Base-by-base conservation (phyloP, 179 eudicot species). In the Beta macrorhiza region DNA sequence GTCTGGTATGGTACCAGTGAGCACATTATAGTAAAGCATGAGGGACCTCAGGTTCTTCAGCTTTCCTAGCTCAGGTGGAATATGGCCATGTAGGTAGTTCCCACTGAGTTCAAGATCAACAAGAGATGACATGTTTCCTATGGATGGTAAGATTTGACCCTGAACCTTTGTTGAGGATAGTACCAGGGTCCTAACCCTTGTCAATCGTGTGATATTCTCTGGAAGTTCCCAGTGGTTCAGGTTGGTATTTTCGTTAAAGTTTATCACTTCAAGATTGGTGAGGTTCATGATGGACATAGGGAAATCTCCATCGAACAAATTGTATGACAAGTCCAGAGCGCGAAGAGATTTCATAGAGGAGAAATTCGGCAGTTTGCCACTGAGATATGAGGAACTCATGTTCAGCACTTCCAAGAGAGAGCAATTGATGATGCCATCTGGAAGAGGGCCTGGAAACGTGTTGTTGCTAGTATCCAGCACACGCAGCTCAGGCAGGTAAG, bases 31-130 rank as follows among this genome's bases (percentile, higher is more conserved):
- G 75, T 93, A 95, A 82, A 95, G 97, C 92, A 90, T 91, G 74
- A 95, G 91, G 67, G 77, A 78, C 58, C 62, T 82, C 83, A 95
- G 81, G 73, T 91, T 92, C 81, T 89, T 89, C 72, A 95, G 85
- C 86, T 62, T 81, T n/a, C 93, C 96, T 19, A 95, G 82, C 88
- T 92, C 94, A 9, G 83, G 75, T 3, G 99, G 98, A 72, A 95
- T 80, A 58, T 71, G 79, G 1, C 99, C 98, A 20, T 52, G 74
- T 1, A 93, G 86, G 67, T 68, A 85, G 78, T 95, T 95, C 17
- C 94, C 94, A 42, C 89, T 80, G 73, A 95, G 79, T 81, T 95
- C 98, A 67, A 95, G 93, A 85, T 93, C 96, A 85, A 89, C 85
- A 17, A 95, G 92, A 4, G 91, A 89, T 55, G 92, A 85, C 89